Conservation (phyloP, 345 rosid species). For the Arabis alpina region DNA sequence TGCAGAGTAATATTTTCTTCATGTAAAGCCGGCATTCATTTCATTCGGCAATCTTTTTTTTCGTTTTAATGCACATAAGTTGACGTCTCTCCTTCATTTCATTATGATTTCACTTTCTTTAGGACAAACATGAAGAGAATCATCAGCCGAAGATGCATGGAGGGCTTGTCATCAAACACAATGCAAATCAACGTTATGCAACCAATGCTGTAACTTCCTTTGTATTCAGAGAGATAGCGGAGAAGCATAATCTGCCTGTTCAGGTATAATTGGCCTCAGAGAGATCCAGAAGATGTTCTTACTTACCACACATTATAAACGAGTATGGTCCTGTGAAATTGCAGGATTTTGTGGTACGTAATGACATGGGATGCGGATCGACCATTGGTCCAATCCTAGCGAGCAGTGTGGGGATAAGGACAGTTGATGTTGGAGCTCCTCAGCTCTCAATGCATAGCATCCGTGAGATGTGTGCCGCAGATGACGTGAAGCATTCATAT, state of each 20-base stretch:
- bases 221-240: constrained; percentile 83
- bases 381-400: constrained; percentile 97
- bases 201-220: constrained; percentile 89
- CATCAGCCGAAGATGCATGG: constrained; percentile 97
- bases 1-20: too few species aligned
- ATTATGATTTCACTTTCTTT: constrained; percentile 29
- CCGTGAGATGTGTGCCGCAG: constrained; percentile 92
- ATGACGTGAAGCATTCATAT: constrained; percentile 79
- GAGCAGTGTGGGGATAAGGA: constrained; percentile 91
- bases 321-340: background rate
- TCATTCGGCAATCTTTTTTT: background rate
- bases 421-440: constrained; percentile 96
- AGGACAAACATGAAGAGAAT: constrained; percentile 98
- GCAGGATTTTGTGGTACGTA: constrained; percentile 97
- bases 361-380: constrained; percentile 93
- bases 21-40: background rate
- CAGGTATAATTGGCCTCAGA: constrained; percentile 56
- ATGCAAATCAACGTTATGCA: constrained; percentile 96
- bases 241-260: constrained; percentile 68
- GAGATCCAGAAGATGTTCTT: constrained; percentile 10
- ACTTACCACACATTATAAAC: background rate
- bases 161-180: constrained; percentile 98
- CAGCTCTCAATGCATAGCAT: constrained; percentile 98
- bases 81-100: constrained; percentile 13
- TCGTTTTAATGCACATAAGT: background rate